phyloP scores from a whole-genome alignment of 805 yeast species.

The Yamadazyma kitorensis region DNA sequence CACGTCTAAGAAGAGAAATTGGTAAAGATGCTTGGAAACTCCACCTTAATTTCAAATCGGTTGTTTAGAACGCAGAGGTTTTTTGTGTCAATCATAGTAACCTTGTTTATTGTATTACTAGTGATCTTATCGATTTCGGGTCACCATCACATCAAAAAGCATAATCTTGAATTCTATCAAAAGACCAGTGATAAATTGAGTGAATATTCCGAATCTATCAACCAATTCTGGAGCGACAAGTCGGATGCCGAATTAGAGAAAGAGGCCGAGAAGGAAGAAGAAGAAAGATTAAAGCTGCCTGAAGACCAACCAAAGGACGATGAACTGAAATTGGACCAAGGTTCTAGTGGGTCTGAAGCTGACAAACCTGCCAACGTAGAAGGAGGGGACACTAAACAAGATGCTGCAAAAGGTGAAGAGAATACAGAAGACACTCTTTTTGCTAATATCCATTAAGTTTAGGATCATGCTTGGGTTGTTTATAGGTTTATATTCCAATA shows the following conservation, averaged over 20 bases:
- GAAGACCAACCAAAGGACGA: slow-evolving; percentile 1
- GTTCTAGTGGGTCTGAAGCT: slow-evolving; percentile 1
- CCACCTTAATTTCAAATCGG: slow-evolving; percentile 26
- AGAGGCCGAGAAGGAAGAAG: slow-evolving; percentile 8
- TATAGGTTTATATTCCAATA: no score
- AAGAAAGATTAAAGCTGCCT: slow-evolving; percentile 3
- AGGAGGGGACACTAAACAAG: no score
- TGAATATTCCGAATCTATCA: slow-evolving; percentile 4
- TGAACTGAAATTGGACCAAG: background rate
- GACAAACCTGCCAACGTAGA: slow-evolving; percentile 1
- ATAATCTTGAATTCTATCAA: slow-evolving; percentile 11
- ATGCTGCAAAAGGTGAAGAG: no score
- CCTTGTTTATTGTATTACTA: slow-evolving; percentile 22
- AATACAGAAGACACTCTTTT: no score
- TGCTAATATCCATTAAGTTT: no score
- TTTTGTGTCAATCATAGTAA: slow-evolving; percentile 20
- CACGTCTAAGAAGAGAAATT: background rate
- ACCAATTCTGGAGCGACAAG: slow-evolving; percentile 5
- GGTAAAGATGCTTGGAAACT: slow-evolving; percentile 14
- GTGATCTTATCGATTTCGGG: slow-evolving; percentile 27
- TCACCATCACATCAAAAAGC: slow-evolving; percentile 19
- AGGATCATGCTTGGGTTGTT: no score
- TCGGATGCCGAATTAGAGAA: slow-evolving; percentile 3
- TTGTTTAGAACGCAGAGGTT: slow-evolving; percentile 33
- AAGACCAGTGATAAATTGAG: slow-evolving; percentile 11